Percentiles rank a stretch among this genome's conserved stretches.
Conservation (phyloP, 768 basidiomycete species). For the Phaffia australis region DNA sequence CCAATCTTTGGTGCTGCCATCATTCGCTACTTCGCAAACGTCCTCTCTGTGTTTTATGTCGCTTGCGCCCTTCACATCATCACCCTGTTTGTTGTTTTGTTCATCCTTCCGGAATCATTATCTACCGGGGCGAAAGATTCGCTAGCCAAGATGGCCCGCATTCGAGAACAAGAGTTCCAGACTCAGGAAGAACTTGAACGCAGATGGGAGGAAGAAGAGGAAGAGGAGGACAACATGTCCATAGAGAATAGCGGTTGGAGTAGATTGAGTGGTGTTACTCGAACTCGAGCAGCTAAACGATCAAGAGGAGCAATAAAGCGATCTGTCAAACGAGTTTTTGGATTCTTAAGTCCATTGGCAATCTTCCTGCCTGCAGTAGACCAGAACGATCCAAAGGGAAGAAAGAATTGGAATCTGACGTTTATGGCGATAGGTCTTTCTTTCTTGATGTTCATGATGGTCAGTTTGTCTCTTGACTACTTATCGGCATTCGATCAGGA, state of each 20-base stretch:
- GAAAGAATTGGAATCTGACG: slow-evolving; percentile 57
- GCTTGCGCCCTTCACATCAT: slow-evolving; percentile 46
- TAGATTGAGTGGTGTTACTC: slow-evolving; percentile 22
- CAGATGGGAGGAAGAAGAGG: slow-evolving; percentile 33
- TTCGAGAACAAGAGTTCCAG: slow-evolving; percentile 20
- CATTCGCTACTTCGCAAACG: slow-evolving; percentile 46
- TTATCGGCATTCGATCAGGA: not conserved
- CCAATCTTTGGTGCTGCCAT: slow-evolving; percentile 60
- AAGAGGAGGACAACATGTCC: slow-evolving; percentile 2
- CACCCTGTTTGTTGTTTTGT: slow-evolving; percentile 52
- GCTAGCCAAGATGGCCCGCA: slow-evolving; percentile 29
- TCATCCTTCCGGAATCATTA: slow-evolving; percentile 53
- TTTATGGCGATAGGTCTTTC: slow-evolving; percentile 50
- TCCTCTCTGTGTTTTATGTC: slow-evolving; percentile 54
- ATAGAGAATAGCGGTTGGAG: slow-evolving; percentile 31
- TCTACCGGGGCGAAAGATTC: slow-evolving; percentile 43
- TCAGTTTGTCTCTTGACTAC: slow-evolving; percentile 36
- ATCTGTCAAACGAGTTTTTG: slow-evolving; percentile 38
- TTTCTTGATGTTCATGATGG: slow-evolving; percentile 45
- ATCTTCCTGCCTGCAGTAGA: slow-evolving; percentile 48
- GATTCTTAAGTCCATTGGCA: slow-evolving; percentile 52
- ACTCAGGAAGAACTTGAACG: slow-evolving; percentile 32
- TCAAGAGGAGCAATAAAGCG: slow-evolving; percentile 31
- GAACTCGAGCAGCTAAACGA: slow-evolving; percentile 25
- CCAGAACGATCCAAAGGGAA: slow-evolving; percentile 33